Evolutionary conservation across 768 basidiomycete genomes (phyloP).

Genomic region (Serendipita sp.): DNA sequence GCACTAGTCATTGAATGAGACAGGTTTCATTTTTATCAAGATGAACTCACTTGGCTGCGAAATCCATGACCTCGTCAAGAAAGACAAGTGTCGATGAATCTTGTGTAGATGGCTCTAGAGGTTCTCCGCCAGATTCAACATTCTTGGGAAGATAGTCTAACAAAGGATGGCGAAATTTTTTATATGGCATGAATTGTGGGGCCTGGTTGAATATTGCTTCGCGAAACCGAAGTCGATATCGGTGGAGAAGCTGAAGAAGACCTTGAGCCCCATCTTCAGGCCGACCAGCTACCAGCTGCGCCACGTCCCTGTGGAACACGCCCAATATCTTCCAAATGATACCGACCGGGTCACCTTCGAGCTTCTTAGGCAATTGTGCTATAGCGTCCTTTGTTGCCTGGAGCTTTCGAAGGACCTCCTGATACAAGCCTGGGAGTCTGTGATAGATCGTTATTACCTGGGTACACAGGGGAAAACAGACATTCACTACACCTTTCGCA

Average conservation of each 20-base stretch:
- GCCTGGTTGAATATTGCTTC: slow-evolving; percentile 23
- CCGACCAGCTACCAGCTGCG: slow-evolving; percentile 34
- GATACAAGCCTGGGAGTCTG: slow-evolving; percentile 48
- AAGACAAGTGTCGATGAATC: slow-evolving; percentile 21
- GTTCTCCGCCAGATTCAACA: background rate
- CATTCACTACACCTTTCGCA: background rate
- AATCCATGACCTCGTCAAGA: slow-evolving; percentile 35
- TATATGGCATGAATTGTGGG: background rate
- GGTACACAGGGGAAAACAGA: too few relatives aligned
- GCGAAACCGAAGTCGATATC: slow-evolving; percentile 32
- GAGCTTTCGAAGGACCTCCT: slow-evolving; percentile 37
- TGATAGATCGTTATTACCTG: too few relatives aligned
- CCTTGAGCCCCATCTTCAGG: slow-evolving; percentile 29
- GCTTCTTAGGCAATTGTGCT: slow-evolving; percentile 29
- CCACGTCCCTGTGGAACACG: slow-evolving; percentile 32
- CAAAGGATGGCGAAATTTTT: too few relatives aligned
- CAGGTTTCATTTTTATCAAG: background rate
- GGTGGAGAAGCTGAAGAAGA: slow-evolving; percentile 39
- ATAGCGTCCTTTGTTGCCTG: slow-evolving; percentile 22
- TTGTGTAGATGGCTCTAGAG: background rate
- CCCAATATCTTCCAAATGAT: slow-evolving; percentile 37
- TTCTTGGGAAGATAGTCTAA: too few relatives aligned
- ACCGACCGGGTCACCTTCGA: slow-evolving; percentile 38
- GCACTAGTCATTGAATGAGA: slow-evolving; percentile 27
- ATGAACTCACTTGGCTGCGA: slow-evolving; percentile 30